These are phyloP conservation scores for Letharia columbiana DNA, from an alignment of 495 filamentous ascomycete species.

Conservation along the genomic window DNA sequence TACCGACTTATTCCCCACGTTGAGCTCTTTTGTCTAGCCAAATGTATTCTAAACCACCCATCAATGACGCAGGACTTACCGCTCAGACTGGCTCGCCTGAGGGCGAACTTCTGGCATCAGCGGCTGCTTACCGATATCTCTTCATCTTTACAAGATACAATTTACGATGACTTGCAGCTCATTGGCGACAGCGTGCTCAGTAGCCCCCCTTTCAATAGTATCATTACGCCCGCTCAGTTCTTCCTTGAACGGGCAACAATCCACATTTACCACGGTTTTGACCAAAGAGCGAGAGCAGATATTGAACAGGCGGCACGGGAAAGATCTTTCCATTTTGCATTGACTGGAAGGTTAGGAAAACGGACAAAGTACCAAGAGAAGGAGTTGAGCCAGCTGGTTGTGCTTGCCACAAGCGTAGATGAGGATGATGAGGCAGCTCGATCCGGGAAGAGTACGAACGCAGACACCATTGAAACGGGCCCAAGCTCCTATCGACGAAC, in stretches of 20 bases:
- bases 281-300: slow-evolving; percentile 63
- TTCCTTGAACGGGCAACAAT: slow-evolving; percentile 75
- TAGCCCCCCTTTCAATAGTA: slow-evolving; percentile 33
- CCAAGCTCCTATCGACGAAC: neutral
- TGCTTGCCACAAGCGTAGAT: slow-evolving; percentile 68
- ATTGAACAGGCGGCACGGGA: slow-evolving; percentile 53
- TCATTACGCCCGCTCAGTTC: slow-evolving; percentile 43
- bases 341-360: slow-evolving; percentile 84
- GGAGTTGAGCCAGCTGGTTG: slow-evolving; percentile 83
- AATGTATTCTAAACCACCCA: slow-evolving; percentile 52
- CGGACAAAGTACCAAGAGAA: slow-evolving; percentile 87
- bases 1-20: slow-evolving; percentile 77
- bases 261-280: slow-evolving; percentile 76
- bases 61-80: slow-evolving; percentile 24
- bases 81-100: slow-evolving; percentile 38
- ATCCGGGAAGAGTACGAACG: neutral
- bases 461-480: neutral
- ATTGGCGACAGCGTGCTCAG: slow-evolving; percentile 39
- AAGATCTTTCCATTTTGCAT: slow-evolving; percentile 66
- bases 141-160: slow-evolving; percentile 49
- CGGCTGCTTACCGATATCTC: slow-evolving; percentile 74
- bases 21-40: slow-evolving; percentile 72
- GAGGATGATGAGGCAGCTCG: slow-evolving; percentile 12
- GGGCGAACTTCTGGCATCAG: slow-evolving; percentile 80
- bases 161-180: slow-evolving; percentile 43